These are phyloP conservation scores for Xylaria sp. DNA, from an alignment of 2,329 filamentous ascomycete genomes.

Conservation along the genomic window DNA sequence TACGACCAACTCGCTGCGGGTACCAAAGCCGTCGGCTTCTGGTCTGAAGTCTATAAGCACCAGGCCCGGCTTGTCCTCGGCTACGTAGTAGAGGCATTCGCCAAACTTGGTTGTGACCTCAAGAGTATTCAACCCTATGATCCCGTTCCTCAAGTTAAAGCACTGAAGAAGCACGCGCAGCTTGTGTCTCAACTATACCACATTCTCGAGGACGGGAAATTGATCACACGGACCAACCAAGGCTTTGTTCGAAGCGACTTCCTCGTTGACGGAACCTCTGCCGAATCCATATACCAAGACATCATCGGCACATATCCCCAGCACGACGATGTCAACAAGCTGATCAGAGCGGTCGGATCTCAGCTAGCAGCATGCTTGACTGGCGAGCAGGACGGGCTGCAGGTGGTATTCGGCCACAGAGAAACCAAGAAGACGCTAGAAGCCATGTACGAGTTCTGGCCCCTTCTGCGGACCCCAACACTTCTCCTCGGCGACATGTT, in stretches of 20 bases:
- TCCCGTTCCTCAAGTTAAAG: constrained; percentile 2
- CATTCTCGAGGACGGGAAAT: constrained; percentile 26
- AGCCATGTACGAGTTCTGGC: constrained; percentile 42
- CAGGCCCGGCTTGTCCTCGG: constrained; percentile 21
- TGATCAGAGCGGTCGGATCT: constrained; percentile 36
- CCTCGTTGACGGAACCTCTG: constrained; percentile 22
- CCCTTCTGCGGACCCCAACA: constrained; percentile 31
- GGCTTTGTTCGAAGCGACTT: constrained; percentile 13
- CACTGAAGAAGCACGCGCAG: constrained; percentile 6
- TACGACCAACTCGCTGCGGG: constrained; percentile 23
- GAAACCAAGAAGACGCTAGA: constrained; percentile 37
- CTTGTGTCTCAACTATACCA: constrained; percentile 27
- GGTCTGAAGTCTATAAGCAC: constrained; percentile 14
- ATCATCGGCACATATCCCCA: constrained; percentile 27
- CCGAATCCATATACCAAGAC: constrained; percentile 29
- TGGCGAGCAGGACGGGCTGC: constrained; percentile 38
- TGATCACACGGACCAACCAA: constrained; percentile 2
- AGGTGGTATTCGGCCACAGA: constrained; percentile 41
- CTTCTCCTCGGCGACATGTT: constrained; percentile 23
- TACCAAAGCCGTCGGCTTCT: constrained; percentile 21
- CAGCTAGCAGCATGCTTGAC: constrained; percentile 38
- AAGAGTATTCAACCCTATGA: constrained; percentile 6
- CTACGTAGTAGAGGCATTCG: constrained; percentile 30
- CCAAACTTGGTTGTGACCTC: constrained; percentile 15
- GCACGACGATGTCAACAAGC: constrained; percentile 35